A percentile compares a stretch with the other conserved stretches of the same genome.
Conservation (phyloP, 2,329 filamentous ascomycete species). For the Hortaea werneckii region DNA sequence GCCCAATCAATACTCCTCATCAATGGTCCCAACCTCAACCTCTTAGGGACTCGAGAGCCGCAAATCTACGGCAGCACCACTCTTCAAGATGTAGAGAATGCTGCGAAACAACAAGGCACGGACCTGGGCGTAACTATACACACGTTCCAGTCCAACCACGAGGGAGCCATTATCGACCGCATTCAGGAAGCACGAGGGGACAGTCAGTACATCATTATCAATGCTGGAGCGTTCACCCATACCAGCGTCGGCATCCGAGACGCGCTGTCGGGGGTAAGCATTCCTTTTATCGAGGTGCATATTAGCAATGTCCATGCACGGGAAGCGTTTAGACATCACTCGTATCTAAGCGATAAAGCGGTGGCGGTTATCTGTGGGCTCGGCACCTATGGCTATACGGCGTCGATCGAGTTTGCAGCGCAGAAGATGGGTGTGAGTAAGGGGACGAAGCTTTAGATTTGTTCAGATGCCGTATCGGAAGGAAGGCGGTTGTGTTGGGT, state of each 20-base stretch:
- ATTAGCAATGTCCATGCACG: slow-evolving; percentile 64
- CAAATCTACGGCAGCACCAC: slow-evolving; percentile 59
- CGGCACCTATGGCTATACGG: slow-evolving; percentile 38
- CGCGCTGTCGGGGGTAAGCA: slow-evolving; percentile 55
- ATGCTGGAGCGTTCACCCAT: slow-evolving; percentile 65
- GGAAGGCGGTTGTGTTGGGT: too few relatives aligned
- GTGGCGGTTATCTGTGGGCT: slow-evolving; percentile 62
- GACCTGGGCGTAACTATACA: slow-evolving; percentile 42
- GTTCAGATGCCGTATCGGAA: too few relatives aligned
- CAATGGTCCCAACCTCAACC: slow-evolving; percentile 61
- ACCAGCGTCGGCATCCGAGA: slow-evolving; percentile 69
- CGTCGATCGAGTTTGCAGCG: slow-evolving; percentile 34
- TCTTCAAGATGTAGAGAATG: slow-evolving; percentile 49
- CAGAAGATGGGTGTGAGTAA: slow-evolving; percentile 9
- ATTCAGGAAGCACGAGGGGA: slow-evolving; percentile 55
- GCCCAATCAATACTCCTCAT: slow-evolving; percentile 14
- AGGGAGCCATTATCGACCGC: slow-evolving; percentile 63
- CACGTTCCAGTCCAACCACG: slow-evolving; percentile 66
- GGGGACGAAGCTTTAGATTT: not conserved
- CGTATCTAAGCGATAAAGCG: slow-evolving; percentile 67
- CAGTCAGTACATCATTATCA: slow-evolving; percentile 61
- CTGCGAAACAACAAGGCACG: slow-evolving; percentile 41
- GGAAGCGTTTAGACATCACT: slow-evolving; percentile 58
- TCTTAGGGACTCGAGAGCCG: slow-evolving; percentile 65
- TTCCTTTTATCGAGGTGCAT: slow-evolving; percentile 72